Evolutionary conservation across 139 green algal genomes (phyloP).

Genomic region (Chlorella vulgaris): DNA sequence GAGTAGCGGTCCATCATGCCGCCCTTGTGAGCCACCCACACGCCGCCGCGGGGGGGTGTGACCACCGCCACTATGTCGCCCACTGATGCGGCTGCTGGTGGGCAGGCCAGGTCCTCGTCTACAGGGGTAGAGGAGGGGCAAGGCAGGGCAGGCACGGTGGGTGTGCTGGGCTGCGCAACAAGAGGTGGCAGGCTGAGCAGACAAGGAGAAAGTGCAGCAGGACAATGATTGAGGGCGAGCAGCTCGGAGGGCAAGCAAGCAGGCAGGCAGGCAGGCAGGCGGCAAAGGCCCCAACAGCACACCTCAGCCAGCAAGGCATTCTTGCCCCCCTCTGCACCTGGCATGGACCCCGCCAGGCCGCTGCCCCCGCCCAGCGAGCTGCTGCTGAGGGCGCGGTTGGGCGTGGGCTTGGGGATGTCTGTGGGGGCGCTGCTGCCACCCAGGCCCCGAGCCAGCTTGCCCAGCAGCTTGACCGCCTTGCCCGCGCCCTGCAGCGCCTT

Average conservation of each 20-base stretch:
- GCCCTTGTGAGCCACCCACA: slow-evolving; percentile 64
- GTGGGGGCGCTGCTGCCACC: neutral
- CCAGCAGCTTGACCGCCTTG: slow-evolving; percentile 52
- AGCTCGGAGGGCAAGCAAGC: too few species aligned
- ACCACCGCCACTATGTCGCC: slow-evolving; percentile 37
- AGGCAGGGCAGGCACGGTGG: too few species aligned
- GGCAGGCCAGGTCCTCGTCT: neutral
- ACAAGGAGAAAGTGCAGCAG: too few species aligned
- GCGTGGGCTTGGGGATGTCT: neutral
- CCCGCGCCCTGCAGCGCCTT: slow-evolving; percentile 51
- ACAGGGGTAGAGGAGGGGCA: neutral
- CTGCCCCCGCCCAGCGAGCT: neutral
- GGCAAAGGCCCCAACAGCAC: neutral
- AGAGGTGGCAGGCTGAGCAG: too few species aligned
- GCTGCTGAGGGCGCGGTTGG: neutral
- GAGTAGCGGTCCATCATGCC: slow-evolving; percentile 70
- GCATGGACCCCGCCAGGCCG: neutral
- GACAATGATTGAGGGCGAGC: too few species aligned
- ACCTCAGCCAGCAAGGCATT: too few species aligned
- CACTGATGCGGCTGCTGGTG: neutral
- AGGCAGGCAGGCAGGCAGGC: neutral
- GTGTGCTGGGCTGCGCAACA: too few species aligned
- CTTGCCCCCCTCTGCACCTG: too few species aligned
- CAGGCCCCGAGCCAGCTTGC: slow-evolving; percentile 31
- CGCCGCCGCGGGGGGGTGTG: slow-evolving; percentile 45